A percentile compares a stretch with the other conserved stretches of the same genome.
Evolutionary conservation across 768 basidiomycete genomes (phyloP).

Genomic region (Trametes gibbosa): DNA sequence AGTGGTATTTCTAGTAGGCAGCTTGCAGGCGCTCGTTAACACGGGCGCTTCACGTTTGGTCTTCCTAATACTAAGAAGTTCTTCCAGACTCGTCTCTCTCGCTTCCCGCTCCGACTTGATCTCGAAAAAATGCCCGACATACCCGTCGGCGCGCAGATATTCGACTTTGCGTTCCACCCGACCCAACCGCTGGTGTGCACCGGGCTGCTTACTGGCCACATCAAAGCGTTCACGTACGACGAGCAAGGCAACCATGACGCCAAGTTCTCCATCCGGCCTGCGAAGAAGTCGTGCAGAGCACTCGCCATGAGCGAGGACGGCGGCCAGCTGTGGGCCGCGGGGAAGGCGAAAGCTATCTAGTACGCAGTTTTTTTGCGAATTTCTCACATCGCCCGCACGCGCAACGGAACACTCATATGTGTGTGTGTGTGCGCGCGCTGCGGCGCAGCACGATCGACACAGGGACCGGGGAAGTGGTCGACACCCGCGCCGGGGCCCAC

Average conservation of each 20-base stretch:
- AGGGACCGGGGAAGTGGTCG: slow-evolving; percentile 22
- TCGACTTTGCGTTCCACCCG: slow-evolving; percentile 90
- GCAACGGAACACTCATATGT: too few species aligned
- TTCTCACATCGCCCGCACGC: too few species aligned
- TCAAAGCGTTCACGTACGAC: slow-evolving; percentile 81
- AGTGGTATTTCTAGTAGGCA: too few species aligned
- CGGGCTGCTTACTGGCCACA: slow-evolving; percentile 76
- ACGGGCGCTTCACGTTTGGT: too few species aligned
- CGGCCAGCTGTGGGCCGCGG: slow-evolving; percentile 66
- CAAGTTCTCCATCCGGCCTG: slow-evolving; percentile 65
- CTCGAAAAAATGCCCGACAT: slow-evolving; percentile 53
- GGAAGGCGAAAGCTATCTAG: slow-evolving; percentile 80
- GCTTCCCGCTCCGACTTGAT: not conserved
- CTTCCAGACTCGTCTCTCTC: too few species aligned
- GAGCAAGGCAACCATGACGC: slow-evolving; percentile 58
- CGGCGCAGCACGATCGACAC: slow-evolving; percentile 29
- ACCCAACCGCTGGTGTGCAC: slow-evolving; percentile 65
- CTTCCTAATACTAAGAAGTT: too few species aligned
- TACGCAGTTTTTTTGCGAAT: slow-evolving; percentile 43
- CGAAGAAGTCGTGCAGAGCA: slow-evolving; percentile 81
- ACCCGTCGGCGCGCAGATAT: slow-evolving; percentile 72
- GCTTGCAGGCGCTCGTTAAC: too few species aligned
- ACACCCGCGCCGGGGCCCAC: slow-evolving; percentile 26
- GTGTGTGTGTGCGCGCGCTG: slow-evolving; percentile 10
- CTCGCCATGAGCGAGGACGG: slow-evolving; percentile 70